Conservation (phyloP, 495 filamentous ascomycete genomes). For the Lophiostoma macrostomum region DNA sequence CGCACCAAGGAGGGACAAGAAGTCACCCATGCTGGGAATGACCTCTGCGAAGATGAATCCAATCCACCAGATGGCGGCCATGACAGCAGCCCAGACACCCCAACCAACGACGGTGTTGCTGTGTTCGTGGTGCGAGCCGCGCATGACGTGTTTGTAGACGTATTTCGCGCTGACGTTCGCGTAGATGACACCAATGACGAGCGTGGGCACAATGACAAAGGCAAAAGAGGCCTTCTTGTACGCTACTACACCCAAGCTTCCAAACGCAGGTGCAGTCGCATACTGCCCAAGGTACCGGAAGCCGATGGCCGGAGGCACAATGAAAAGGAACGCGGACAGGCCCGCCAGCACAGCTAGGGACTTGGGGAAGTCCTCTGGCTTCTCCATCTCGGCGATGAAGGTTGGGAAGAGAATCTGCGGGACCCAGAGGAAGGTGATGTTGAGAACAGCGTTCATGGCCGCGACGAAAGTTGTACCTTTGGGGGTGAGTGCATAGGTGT, state of each 20-base stretch:
- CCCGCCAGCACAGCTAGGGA: conserved; percentile 43
- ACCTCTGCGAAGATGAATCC: conserved; percentile 49
- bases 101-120: conserved; percentile 48
- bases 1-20: conserved; percentile 27
- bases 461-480: conserved; percentile 47
- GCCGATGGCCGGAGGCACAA: conserved; percentile 50
- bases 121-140: conserved; percentile 45
- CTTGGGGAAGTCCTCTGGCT: conserved; percentile 51
- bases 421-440: conserved; percentile 57
- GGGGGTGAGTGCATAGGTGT: conserved; percentile 48
- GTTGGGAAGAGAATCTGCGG: conserved; percentile 64
- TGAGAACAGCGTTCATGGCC: conserved; percentile 53
- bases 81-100: conserved; percentile 46
- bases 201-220: conserved; percentile 42
- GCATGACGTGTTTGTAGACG: conserved; percentile 44
- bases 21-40: conserved; percentile 41
- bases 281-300: conserved; percentile 52
- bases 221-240: conserved; percentile 47
- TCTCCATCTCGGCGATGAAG: conserved; percentile 58
- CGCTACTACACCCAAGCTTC: conserved; percentile 43
- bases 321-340: conserved; percentile 49
- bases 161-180: conserved; percentile 49
- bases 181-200: conserved; percentile 50
- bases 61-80: conserved; percentile 42
- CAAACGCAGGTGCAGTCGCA: conserved; percentile 51